Base-by-base conservation (phyloP, 768 basidiomycete genomes). In the Rhodosporidiobolus odoratus region DNA sequence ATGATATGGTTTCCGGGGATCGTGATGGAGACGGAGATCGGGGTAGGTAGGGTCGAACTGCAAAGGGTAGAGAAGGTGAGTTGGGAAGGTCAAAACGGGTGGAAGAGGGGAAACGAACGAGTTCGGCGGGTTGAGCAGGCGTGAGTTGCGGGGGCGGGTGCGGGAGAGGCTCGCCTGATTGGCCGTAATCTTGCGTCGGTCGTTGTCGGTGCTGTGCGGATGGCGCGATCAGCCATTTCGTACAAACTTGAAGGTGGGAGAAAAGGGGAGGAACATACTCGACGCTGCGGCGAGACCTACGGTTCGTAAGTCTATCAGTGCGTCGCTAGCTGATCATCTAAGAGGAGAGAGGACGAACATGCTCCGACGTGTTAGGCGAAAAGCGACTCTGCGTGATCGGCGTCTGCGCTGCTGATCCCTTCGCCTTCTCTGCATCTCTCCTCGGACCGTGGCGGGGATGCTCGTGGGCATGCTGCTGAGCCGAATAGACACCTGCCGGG, bases 351-450 rank as follows among this genome's bases (percentile, higher is more conserved):
- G n/a, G 21, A 9, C 48, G 37, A 8, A 21, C 25, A 0, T 30
- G 19, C 21, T 52, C 62, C 16, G 62, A 62, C n/a, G 50, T 53
- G 30, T 62, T 62, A 1, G 50, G n/a, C 25, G 62, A 62, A n/a
- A 62, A 62, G 27, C 23, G 37, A 50, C 62, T 62, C 19, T 37
- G 40, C n/a, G 35, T 2, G 2, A 27, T 27, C 10, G n/a, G 34
- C 16, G 37, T 52, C 12, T 6, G 10, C 52, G 17, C 9, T 30
- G 30, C 52, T 32, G 43, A 13, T 23, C 43, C 23, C 52, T 27
- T 9, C 27, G 12, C 9, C 48, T n/a, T 17, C 12, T 8, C 30
- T 19, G 16, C 2, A 6, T 34, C 15, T 34, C 23, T 25, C 21
- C 43, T 50, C 48, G 15, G 23, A 8, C 12, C 48, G 23, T 13